Base-by-base conservation (phyloP, 106 monocot species). In the Phalaenopsis equestris region DNA sequence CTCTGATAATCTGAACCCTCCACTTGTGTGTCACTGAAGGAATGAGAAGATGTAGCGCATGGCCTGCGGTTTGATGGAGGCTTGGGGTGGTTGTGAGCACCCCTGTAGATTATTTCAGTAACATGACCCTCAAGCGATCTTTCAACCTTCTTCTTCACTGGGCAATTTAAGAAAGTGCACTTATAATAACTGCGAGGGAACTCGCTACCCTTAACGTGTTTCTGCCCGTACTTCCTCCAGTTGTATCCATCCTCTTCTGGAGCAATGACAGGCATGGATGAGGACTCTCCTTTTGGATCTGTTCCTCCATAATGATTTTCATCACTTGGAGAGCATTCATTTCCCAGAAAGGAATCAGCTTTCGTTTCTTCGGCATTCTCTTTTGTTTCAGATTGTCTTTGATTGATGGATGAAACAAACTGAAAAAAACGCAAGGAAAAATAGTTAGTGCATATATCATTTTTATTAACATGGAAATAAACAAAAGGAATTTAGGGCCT, bases 211-310 rank as follows among this genome's bases (percentile, higher is more conserved):
- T 97, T 97, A 11, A 97, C 97, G 49, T 92, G 90, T 57, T 97
- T 97, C 47, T 94, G 94, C 52, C 97, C 97, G 77, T 97, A 97
- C 61, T 94, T 97, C 72, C 97, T 87, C 97, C 97, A 97, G 73
- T 92, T 97, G 75, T 88, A 97, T 36, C 94, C 92, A 83, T 92
- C 97, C 73, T 93, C 91, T n/a, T 86, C 88, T 43, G 83, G 88
- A 55, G 82, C 77, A 37, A 79, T 70, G 73, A 80, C 41, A 42
- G 81, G 55, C 3, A 48, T 45, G 1, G 86, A 87, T 39, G 86
- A 87, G 24, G 78, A 56, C 5, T 92, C 90, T 64, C 77, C 92
- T 81, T 83, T 89, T 19, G 78, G 87, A 12, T 83, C 89, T 45
- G 48, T 79, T 82, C 86, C 92, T n/a, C 47, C 79, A 17, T 85